A percentile compares a stretch with the other conserved stretches of the same genome.
phyloP scores from a whole-genome alignment of 306 rosid species.

The Prinsepia uniflora region DNA sequence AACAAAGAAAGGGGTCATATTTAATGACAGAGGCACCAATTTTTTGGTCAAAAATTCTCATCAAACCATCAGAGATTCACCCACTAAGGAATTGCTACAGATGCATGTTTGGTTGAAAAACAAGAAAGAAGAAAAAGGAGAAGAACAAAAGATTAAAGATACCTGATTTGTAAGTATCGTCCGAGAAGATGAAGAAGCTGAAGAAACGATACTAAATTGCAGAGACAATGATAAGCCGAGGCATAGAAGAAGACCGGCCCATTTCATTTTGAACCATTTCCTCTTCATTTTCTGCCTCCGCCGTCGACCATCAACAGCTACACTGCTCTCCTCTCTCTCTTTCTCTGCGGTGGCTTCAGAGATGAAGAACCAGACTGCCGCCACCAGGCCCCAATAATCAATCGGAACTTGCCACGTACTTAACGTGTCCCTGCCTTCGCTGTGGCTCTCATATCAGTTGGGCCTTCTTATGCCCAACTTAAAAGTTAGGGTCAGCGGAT shows the following conservation, averaged over 20 bases:
- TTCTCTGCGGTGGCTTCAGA: not conserved
- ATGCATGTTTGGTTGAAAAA: not conserved
- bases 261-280: slow-evolving; percentile 13
- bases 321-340: not conserved
- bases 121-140: not conserved
- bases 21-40: not conserved
- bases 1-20: not conserved
- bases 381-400: slow-evolving; percentile 32
- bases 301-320: not conserved
- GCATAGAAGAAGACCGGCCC: slow-evolving; percentile 35
- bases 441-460: not conserved
- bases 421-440: too few species aligned
- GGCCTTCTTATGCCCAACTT: not conserved
- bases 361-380: not conserved
- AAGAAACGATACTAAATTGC: not conserved
- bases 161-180: slow-evolving; percentile 1
- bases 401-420: slow-evolving; percentile 24
- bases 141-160: not conserved
- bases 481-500: not conserved
- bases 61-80: not conserved
- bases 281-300: slow-evolving; percentile 25
- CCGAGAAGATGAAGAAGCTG: not conserved
- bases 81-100: not conserved
- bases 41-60: too few species aligned
- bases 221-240: slow-evolving; percentile 24